A percentile compares a stretch with the other conserved stretches of the same genome.
These are phyloP conservation scores for Guillardia theta DNA, from an alignment of 78 protist species.

Conservation along the genomic window DNA sequence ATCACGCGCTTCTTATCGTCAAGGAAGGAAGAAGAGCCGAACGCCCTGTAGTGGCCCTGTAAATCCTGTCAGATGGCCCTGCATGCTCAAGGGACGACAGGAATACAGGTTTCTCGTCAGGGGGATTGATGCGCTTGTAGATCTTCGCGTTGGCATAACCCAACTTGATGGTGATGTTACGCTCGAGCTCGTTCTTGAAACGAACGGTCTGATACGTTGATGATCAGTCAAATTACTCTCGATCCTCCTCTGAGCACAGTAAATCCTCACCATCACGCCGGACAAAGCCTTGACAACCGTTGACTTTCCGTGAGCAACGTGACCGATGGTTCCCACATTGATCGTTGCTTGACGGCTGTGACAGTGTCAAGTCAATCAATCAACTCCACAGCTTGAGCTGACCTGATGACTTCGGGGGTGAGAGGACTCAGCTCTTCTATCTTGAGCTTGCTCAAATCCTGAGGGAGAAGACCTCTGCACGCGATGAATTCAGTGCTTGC, in stretches of 20 bases:
- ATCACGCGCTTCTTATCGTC: slow-evolving; percentile 7
- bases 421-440: slow-evolving; percentile 76
- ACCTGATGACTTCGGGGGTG: slow-evolving; percentile 88
- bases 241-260: no score
- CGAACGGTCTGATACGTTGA: slow-evolving; percentile 62
- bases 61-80: neutral
- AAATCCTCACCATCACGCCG: slow-evolving; percentile 82
- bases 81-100: neutral
- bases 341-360: slow-evolving; percentile 97
- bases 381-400: neutral
- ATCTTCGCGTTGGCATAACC: slow-evolving; percentile 99
- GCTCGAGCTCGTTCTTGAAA: slow-evolving; percentile 96
- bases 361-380: neutral
- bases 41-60: slow-evolving; percentile 44
- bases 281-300: slow-evolving; percentile 99
- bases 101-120: neutral
- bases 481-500: neutral
- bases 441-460: slow-evolving; percentile 45
- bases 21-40: slow-evolving; percentile 31
- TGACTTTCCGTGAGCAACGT: slow-evolving; percentile 99
- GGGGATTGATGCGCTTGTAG: neutral
- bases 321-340: slow-evolving; percentile 98
- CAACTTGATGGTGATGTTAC: slow-evolving; percentile 99
- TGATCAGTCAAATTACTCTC: no score
- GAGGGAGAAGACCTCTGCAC: slow-evolving; percentile 35